Evolutionary conservation across 257 asterid species (phyloP).

Genomic region (Mentha longifolia): DNA sequence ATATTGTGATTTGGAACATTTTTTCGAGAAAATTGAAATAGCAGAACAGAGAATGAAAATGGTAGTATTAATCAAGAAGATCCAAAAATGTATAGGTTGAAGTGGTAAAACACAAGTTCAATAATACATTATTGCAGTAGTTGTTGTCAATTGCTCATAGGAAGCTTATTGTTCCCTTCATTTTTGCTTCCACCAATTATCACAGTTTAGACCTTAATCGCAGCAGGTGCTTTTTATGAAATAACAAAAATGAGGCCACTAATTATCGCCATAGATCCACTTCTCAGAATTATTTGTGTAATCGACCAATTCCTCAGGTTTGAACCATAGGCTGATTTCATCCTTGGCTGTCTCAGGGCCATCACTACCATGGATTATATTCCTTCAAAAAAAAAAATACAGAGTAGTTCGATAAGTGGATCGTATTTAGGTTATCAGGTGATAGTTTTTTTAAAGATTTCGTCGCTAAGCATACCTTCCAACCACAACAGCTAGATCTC

Average conservation of each 20-base stretch:
- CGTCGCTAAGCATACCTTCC: conserved; percentile 64
- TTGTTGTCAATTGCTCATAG: conserved; percentile 33
- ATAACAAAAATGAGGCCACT: conserved; percentile 23
- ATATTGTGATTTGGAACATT: no score
- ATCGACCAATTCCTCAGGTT: conserved; percentile 85
- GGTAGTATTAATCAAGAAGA: background rate
- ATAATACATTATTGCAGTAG: conserved; percentile 48
- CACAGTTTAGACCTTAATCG: background rate
- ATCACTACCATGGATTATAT: conserved; percentile 96
- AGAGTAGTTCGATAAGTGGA: background rate
- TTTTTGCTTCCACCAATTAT: conserved; percentile 35
- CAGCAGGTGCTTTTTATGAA: background rate
- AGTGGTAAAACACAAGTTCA: conserved; percentile 25
- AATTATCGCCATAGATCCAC: conserved; percentile 88
- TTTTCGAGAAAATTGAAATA: no score
- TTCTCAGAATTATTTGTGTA: conserved; percentile 87
- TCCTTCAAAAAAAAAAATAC: conserved; percentile 50
- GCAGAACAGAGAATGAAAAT: background rate
- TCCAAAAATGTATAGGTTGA: conserved; percentile 18
- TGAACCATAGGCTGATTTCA: conserved; percentile 94
- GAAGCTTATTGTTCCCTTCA: conserved; percentile 45
- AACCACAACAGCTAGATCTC: conserved; percentile 93
- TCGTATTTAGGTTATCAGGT: background rate
- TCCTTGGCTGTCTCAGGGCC: conserved; percentile 99
- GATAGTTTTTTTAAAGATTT: background rate